Conservation (phyloP, 2,329 filamentous ascomycete species). For the Pseudogymnoascus sp. region DNA sequence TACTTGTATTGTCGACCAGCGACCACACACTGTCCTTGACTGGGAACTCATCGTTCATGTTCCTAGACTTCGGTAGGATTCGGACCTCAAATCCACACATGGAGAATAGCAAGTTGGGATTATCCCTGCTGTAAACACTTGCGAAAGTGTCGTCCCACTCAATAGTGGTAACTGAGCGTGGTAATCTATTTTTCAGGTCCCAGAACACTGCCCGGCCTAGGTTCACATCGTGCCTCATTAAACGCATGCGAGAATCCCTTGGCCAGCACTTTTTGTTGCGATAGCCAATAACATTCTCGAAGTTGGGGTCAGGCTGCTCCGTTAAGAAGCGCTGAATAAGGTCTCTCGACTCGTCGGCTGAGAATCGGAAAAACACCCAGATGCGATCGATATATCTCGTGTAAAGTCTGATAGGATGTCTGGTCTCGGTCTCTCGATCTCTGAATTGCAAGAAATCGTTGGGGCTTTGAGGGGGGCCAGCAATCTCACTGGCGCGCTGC, state of each 20-base stretch:
- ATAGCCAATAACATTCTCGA: conserved; percentile 98
- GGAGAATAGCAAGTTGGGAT: conserved; percentile 92
- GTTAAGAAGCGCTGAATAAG: conserved; percentile 96
- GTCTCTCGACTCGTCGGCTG: conserved; percentile 87
- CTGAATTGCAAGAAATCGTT: conserved; percentile 98
- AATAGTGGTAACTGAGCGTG: conserved; percentile 90
- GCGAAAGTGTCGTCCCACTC: conserved; percentile 99
- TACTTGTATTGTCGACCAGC: conserved; percentile 89
- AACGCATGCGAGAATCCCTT: conserved; percentile 89
- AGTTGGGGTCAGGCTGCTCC: conserved; percentile 96
- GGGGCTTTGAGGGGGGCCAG: conserved; percentile 83
- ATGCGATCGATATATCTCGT: conserved; percentile 97
- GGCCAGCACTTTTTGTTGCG: conserved; percentile 99
- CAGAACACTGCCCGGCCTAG: conserved; percentile 96
- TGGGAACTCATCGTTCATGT: conserved; percentile 91
- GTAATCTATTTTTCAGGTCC: conserved; percentile 95
- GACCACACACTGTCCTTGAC: conserved; percentile 99
- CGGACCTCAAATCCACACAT: conserved; percentile 98
- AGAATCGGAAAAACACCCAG: conserved; percentile 95
- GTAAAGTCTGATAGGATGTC: conserved; percentile 95
- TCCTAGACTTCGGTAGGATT: conserved; percentile 89
- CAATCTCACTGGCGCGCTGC: conserved; percentile 95
- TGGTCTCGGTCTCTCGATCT: conserved; percentile 83
- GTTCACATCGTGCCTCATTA: conserved; percentile 99
- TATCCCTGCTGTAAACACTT: conserved; percentile 96